A percentile compares a stretch with the other conserved stretches of the same genome.
Conservation (phyloP, 305 asterid genomes). For the Solanum hybrid region DNA sequence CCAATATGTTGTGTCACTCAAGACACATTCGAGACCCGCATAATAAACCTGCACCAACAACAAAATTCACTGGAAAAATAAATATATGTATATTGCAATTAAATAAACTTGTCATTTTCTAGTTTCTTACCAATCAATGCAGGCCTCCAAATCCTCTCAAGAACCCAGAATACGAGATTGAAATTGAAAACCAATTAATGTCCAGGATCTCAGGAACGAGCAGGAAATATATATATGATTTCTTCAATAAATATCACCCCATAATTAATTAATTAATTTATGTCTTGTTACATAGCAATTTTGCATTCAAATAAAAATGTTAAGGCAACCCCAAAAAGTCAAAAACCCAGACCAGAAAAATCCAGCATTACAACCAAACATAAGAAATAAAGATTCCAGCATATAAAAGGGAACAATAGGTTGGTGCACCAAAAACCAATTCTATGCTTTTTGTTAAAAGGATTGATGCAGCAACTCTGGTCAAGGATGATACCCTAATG, state of each 20-base stretch:
- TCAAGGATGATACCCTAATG: slow-evolving; percentile 51
- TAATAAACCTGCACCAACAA: background rate
- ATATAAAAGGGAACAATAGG: slow-evolving; percentile 16
- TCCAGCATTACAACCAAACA: slow-evolving; percentile 31
- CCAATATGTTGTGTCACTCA: background rate
- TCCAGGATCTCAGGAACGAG: background rate
- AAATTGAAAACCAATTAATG: background rate
- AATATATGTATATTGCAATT: background rate
- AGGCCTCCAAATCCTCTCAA: background rate
- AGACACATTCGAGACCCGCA: background rate
- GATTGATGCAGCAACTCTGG: slow-evolving; percentile 62
- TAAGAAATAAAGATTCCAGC: slow-evolving; percentile 14
- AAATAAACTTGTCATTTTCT: background rate
- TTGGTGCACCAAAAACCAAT: slow-evolving; percentile 2
- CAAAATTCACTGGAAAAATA: background rate
- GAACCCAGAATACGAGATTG: background rate
- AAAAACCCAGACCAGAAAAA: slow-evolving; percentile 63
- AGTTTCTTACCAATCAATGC: background rate
- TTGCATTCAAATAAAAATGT: background rate
- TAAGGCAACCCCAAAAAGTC: slow-evolving; percentile 4
- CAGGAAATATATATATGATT: background rate
- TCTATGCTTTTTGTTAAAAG: slow-evolving; percentile 23
- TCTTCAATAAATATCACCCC: background rate
- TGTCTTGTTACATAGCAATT: background rate
- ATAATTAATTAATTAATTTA: background rate